Evolutionary conservation across 495 filamentous ascomycete species (phyloP), one percentile per base, ranked within the genome.

Genomic region (Articulospora tetracladia): DNA sequence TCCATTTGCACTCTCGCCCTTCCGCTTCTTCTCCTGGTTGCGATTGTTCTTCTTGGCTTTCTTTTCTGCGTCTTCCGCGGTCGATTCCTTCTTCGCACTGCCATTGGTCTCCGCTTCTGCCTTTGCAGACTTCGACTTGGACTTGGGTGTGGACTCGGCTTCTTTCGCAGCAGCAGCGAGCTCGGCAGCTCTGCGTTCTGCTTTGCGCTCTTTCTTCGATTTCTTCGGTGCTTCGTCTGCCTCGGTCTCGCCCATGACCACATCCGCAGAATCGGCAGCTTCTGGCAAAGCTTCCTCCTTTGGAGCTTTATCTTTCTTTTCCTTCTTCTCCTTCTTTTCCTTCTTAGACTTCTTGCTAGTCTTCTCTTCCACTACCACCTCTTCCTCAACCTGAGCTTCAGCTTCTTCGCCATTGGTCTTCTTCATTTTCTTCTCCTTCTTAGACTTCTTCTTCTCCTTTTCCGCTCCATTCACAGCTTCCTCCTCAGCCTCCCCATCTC

Each of bases 191-290:
- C 71, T 72, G 11, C 64, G 56, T 41, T 69, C 69, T 8, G 70
- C 65, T 32, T 73, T 55, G 74, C 81, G 44, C 53, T 69, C 64
- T 53, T 50, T 69, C 53, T 58, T 67, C 49, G 60, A 61, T 44
- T 66, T 70, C 66, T 64, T 73, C 1, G 59, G 66, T n/a, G 58
- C 57, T 27, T 54, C 65, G 1, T 79, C 75, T 13, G 75, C 73
- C 23, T 79, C 80, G 23, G 68, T 64, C 24, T 78, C 74, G 4
- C 73, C 74, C 26, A 78, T 78, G 6, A 73, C 76, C n/a, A 54
- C 10, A 77, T 63, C 39, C 74, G 19, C 58, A 44, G 39, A 44
- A 3, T 44, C 39, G 8, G 39, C 10, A 13, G 30, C 13, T 32
- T 32, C 30, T 32, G 30, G 30, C 13, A 13, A 4, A 44, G 17